Evolutionary conservation across 2,329 filamentous ascomycete genomes (phyloP).

Genomic region (Phialophora macrospora): DNA sequence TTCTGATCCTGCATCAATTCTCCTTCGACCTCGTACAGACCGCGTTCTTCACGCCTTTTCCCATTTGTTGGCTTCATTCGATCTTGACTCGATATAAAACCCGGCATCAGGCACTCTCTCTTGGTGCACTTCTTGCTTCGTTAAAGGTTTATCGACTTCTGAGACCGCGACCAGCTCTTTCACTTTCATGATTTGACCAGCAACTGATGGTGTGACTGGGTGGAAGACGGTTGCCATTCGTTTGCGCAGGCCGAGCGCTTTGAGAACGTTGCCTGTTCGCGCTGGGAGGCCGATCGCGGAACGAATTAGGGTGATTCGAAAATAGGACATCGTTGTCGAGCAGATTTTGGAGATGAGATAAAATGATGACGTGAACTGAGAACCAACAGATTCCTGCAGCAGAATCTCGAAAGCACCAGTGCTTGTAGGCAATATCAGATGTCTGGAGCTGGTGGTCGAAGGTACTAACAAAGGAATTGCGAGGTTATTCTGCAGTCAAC

Average conservation of each 20-base stretch:
- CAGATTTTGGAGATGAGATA: conserved; percentile 37
- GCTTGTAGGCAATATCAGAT: background rate
- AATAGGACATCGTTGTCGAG: conserved; percentile 50
- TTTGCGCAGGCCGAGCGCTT: conserved; percentile 81
- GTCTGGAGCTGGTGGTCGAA: background rate
- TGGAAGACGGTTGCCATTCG: conserved; percentile 89
- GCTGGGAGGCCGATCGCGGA: conserved; percentile 85
- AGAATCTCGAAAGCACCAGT: background rate
- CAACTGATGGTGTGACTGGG: conserved; percentile 77
- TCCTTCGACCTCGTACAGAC: background rate
- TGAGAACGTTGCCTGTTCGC: conserved; percentile 78
- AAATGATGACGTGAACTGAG: background rate
- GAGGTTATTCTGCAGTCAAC: background rate
- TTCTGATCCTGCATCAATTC: background rate
- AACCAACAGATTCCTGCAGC: background rate
- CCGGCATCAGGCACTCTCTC: conserved; percentile 76
- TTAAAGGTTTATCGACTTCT: conserved; percentile 72
- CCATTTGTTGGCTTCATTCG: conserved; percentile 33
- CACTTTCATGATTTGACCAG: conserved; percentile 90
- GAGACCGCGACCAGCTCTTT: conserved; percentile 87
- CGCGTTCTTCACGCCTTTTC: background rate
- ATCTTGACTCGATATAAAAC: conserved; percentile 74
- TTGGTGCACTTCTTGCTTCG: conserved; percentile 70
- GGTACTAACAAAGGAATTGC: background rate
- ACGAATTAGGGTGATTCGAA: conserved; percentile 88